These are phyloP conservation scores for Candida qinlingensis DNA, from an alignment of 805 yeast genomes.

Conservation along the genomic window DNA sequence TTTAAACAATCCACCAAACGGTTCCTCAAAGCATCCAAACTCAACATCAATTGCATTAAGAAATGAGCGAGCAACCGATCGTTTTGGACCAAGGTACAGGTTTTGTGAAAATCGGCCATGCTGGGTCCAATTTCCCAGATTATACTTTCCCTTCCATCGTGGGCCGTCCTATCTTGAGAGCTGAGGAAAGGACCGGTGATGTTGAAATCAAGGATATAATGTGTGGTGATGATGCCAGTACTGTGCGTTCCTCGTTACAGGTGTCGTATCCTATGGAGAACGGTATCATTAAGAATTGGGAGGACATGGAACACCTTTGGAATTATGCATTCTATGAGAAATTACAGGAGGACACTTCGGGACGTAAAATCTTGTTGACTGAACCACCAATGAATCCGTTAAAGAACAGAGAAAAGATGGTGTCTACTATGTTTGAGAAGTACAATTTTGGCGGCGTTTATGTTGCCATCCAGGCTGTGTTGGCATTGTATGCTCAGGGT, in stretches of 20 bases:
- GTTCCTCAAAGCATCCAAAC: too few relatives aligned
- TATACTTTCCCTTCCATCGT: conserved; percentile 95
- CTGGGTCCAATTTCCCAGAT: conserved; percentile 96
- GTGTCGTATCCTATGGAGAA: conserved; percentile 98
- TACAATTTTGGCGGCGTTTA: conserved; percentile 89
- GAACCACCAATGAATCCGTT: conserved; percentile 98
- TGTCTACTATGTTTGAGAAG: conserved; percentile 87
- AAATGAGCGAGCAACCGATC: conserved; percentile 24
- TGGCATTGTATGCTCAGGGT: conserved; percentile 96
- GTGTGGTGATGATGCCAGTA: conserved; percentile 96
- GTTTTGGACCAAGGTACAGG: conserved; percentile 99
- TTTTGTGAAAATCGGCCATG: conserved; percentile 94
- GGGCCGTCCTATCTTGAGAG: conserved; percentile 94
- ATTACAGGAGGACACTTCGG: conserved; percentile 75
- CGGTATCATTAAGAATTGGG: conserved; percentile 97
- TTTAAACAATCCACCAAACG: too few relatives aligned
- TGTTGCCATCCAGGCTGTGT: conserved; percentile 96
- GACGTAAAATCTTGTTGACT: conserved; percentile 79
- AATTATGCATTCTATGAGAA: conserved; percentile 93
- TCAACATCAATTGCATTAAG: neutral
- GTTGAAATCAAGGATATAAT: conserved; percentile 88
- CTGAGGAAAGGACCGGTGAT: conserved; percentile 81
- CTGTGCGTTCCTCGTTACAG: conserved; percentile 84
- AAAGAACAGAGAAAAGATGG: conserved; percentile 86
- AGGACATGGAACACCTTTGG: conserved; percentile 98